Evolutionary conservation across 257 asterid species (phyloP).

Genomic region (Plectranthus barbatus): DNA sequence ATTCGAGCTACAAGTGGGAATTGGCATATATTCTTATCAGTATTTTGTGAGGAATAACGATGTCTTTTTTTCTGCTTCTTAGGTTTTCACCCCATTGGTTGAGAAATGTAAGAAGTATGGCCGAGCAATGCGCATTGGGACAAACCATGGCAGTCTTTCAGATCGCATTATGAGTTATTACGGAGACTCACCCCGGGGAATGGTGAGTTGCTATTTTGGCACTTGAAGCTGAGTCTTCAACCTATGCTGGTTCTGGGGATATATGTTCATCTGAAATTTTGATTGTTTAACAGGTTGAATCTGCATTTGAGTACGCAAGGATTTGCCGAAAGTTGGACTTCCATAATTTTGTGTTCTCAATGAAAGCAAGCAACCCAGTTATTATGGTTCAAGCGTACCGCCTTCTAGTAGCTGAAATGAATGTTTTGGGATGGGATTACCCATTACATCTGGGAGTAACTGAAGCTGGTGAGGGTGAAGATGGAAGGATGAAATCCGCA

Average conservation of each 20-base stretch:
- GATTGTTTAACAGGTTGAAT: conserved; percentile 66
- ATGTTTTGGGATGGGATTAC: conserved; percentile 97
- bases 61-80: neutral
- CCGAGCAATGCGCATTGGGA: conserved; percentile 95
- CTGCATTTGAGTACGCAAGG: conserved; percentile 95
- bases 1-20: neutral
- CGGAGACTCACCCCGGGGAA: conserved; percentile 99
- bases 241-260: neutral
- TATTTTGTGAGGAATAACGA: neutral
- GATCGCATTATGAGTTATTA: conserved; percentile 97
- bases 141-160: conserved; percentile 99
- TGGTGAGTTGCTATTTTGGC: conserved; percentile 46
- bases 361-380: conserved; percentile 99
- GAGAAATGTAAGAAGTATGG: conserved; percentile 94
- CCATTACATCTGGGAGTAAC: conserved; percentile 97
- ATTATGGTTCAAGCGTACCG: conserved; percentile 97
- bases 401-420: conserved; percentile 97
- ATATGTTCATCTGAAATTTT: conserved; percentile 10
- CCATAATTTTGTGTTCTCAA: conserved; percentile 93
- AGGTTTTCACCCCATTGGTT: conserved; percentile 97
- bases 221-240: neutral
- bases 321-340: conserved; percentile 90
- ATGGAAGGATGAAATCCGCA: conserved; percentile 99
- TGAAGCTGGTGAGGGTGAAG: conserved; percentile 99
- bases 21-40: neutral